A percentile compares a stretch with the other conserved stretches of the same genome.
phyloP scores from a whole-genome alignment of 768 basidiomycete species.

The Amanita inopinata region DNA sequence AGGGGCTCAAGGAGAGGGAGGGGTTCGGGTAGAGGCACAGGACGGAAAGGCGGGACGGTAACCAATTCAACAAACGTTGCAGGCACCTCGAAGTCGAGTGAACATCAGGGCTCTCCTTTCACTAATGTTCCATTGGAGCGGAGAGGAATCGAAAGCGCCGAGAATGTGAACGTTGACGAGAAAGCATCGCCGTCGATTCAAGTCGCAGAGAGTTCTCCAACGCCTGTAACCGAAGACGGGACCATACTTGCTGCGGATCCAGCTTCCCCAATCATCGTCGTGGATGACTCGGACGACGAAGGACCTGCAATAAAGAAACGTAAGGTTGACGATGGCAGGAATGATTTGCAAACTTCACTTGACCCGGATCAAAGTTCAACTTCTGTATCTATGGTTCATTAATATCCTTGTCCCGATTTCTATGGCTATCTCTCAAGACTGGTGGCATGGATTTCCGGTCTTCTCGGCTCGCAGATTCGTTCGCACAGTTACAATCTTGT shows the following conservation, averaged over 20 bases:
- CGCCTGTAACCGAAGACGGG: no score
- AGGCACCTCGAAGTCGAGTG: constrained; percentile 3
- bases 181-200: no score
- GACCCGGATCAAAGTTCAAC: not conserved
- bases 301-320: constrained; percentile 50
- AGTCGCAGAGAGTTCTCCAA: no score
- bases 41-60: constrained; percentile 17
- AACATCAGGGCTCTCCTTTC: constrained; percentile 24
- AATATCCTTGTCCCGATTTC: no score
- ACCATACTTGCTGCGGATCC: constrained; percentile 20
- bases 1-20: constrained; percentile 25
- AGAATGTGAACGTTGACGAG: constrained; percentile 1
- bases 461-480: not conserved
- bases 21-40: constrained; percentile 19
- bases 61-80: no score
- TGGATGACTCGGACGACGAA: constrained; percentile 53
- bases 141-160: not conserved
- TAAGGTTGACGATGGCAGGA: constrained; percentile 28
- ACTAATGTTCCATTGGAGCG: constrained; percentile 34
- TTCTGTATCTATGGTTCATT: not conserved
- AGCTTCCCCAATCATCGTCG: constrained; percentile 47
- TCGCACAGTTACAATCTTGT: not conserved
- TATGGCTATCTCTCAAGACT: no score
- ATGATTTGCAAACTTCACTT: not conserved
- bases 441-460: not conserved